phyloP scores from a whole-genome alignment of 1,284 basidiomycete species.

The Grifola frondosa region DNA sequence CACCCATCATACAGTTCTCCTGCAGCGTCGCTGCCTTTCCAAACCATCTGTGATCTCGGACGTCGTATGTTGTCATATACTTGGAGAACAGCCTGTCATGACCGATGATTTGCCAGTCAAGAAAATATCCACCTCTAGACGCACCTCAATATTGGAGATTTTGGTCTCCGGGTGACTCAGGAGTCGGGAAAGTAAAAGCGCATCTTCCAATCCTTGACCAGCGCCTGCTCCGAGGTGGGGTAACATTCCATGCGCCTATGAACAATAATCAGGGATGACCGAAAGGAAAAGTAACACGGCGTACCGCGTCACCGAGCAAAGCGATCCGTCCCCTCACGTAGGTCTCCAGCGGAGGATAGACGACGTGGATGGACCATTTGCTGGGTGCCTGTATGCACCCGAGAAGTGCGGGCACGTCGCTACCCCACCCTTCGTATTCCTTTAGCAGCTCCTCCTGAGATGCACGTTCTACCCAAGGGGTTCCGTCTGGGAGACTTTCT shows the following conservation, averaged over 20 bases:
- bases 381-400: slow-evolving; percentile 47
- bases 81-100: slow-evolving; percentile 39
- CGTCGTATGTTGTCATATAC: slow-evolving; percentile 45
- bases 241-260: slow-evolving; percentile 57
- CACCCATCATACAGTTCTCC: slow-evolving; percentile 35
- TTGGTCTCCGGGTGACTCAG: slow-evolving; percentile 47
- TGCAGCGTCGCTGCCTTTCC: slow-evolving; percentile 36
- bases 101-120: slow-evolving; percentile 2
- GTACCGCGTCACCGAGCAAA: slow-evolving; percentile 59
- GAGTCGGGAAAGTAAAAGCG: slow-evolving; percentile 48
- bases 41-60: slow-evolving; percentile 47
- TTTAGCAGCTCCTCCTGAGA: slow-evolving; percentile 44
- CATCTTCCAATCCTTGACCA: slow-evolving; percentile 65
- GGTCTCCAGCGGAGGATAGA: slow-evolving; percentile 47
- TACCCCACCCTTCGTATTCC: slow-evolving; percentile 49
- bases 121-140: slow-evolving; percentile 8
- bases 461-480: slow-evolving; percentile 49
- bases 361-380: slow-evolving; percentile 60
- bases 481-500: slow-evolving; percentile 31
- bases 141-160: slow-evolving; percentile 46
- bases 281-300: slow-evolving; percentile 17
- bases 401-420: slow-evolving; percentile 44
- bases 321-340: slow-evolving; percentile 50
- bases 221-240: slow-evolving; percentile 65
- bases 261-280: background rate